Evolutionary conservation across 2,329 filamentous ascomycete genomes (phyloP).

Genomic region (Chaetomiaceae sp.): DNA sequence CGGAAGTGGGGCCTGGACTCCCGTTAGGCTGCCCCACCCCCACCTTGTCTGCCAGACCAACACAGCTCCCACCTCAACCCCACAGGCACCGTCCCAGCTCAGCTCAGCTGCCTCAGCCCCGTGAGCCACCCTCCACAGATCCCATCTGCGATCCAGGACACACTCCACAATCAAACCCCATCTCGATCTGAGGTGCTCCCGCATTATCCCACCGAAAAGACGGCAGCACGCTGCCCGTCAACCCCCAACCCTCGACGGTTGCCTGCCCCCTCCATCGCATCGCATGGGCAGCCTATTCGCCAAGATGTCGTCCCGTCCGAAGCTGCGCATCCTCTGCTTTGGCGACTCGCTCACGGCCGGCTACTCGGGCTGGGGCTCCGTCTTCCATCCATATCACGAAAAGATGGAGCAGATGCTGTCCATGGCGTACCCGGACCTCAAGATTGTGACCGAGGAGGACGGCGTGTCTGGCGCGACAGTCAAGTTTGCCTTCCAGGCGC

Average conservation of each 20-base stretch:
- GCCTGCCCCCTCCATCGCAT: no score
- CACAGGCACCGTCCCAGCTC: conserved; percentile 5
- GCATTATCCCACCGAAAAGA: no score
- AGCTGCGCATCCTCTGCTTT: conserved; percentile 56
- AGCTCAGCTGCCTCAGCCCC: conserved; percentile 14
- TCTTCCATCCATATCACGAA: conserved; percentile 49
- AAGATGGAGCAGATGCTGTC: conserved; percentile 44
- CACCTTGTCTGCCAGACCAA: not conserved
- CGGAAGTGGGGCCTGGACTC: no score
- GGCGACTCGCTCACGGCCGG: conserved; percentile 61
- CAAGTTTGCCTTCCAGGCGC: conserved; percentile 21
- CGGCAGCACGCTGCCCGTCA: no score
- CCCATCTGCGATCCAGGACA: no score
- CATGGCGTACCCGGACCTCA: conserved; percentile 37
- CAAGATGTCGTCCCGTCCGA: conserved; percentile 21
- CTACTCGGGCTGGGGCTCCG: conserved; percentile 39
- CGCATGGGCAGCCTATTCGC: conserved; percentile 5
- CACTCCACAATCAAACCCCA: not conserved
- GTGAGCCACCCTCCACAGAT: not conserved
- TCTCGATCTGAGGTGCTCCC: not conserved
- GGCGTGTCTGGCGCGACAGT: conserved; percentile 28
- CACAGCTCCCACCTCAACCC: not conserved
- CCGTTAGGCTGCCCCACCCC: no score
- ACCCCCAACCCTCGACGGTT: not conserved
- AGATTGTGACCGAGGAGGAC: conserved; percentile 28